Evolutionary conservation across 306 rosid genomes (phyloP).

Genomic region (Cucurbita ficifolia): DNA sequence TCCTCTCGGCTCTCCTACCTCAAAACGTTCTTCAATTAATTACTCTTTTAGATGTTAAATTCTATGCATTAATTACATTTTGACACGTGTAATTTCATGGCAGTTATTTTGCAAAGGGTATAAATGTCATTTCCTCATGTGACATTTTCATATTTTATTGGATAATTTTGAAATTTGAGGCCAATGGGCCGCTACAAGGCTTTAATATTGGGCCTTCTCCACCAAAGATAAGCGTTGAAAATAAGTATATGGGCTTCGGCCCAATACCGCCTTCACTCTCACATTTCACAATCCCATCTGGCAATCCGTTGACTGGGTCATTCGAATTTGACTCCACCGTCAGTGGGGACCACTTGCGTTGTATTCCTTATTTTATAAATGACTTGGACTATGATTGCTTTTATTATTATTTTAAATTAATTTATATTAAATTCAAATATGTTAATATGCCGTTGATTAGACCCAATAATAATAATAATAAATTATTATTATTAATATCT

Average conservation of each 20-base stretch:
- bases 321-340: conserved; percentile 81
- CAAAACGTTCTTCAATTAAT: no score
- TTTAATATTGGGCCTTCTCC: conserved; percentile 53
- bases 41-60: no score
- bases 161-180: neutral
- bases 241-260: conserved; percentile 49
- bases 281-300: conserved; percentile 52
- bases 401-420: no score
- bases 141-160: neutral
- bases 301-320: conserved; percentile 46
- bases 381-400: no score
- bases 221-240: conserved; percentile 72
- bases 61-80: no score
- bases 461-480: no score
- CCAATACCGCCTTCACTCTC: conserved; percentile 52
- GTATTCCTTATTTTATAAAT: conserved; percentile 26
- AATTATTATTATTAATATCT: no score
- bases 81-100: no score
- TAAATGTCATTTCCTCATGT: no score
- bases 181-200: conserved; percentile 3
- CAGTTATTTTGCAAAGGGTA: no score
- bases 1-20: neutral
- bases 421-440: no score
- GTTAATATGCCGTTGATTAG: no score
- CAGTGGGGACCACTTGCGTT: conserved; percentile 75